A percentile compares a stretch with the other conserved stretches of the same genome.
Conservation (phyloP, 176 grass and related monocot genomes). For the Chrysopogon serrulatus region DNA sequence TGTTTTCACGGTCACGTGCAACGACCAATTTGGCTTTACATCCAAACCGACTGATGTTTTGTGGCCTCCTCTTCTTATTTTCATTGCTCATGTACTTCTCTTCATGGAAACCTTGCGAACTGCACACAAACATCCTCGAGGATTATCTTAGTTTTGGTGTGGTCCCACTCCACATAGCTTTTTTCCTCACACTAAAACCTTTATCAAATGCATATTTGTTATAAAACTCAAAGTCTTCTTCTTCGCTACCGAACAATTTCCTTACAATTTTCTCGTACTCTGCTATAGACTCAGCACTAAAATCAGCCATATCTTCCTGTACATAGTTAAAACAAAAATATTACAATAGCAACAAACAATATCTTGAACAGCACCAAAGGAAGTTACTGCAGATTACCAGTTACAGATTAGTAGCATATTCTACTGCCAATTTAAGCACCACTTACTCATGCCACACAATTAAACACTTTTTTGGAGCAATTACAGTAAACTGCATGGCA, state of each 20-base stretch:
- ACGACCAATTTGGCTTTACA: too few relatives aligned
- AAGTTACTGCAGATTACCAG: too few relatives aligned
- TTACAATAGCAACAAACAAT: too few relatives aligned
- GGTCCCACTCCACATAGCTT: background rate
- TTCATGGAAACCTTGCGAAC: background rate
- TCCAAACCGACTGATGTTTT: too few relatives aligned
- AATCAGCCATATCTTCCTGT: background rate
- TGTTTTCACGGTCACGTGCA: too few relatives aligned
- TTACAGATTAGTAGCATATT: too few relatives aligned
- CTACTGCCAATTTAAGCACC: too few relatives aligned
- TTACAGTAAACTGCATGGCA: constrained; percentile 5
- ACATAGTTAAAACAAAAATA: too few relatives aligned
- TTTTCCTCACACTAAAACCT: background rate
- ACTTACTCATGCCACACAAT: background rate
- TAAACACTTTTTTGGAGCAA: too few relatives aligned
- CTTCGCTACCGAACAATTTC: background rate
- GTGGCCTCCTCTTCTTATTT: too few relatives aligned
- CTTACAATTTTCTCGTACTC: background rate
- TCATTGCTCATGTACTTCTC: background rate
- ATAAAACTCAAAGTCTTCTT: background rate
- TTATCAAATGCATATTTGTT: background rate
- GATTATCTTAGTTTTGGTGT: background rate
- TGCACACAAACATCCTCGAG: background rate
- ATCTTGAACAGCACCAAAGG: too few relatives aligned
- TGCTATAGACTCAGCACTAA: background rate